Evolutionary conservation across 257 asterid genomes (phyloP).

Genomic region (Nicotiana paniculata): DNA sequence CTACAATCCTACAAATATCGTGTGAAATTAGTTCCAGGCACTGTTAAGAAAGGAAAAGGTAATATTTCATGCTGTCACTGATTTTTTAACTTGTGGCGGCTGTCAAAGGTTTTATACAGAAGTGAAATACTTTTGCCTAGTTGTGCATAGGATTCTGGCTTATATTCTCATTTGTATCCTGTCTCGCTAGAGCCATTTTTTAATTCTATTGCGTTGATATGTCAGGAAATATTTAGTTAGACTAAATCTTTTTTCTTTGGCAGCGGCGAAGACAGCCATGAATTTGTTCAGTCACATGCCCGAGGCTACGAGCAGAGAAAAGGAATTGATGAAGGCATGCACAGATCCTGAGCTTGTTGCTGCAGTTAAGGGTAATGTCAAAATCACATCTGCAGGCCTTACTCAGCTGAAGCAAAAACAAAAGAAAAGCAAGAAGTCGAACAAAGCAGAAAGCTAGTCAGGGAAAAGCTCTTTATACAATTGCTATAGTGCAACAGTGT

Average conservation of each 20-base stretch:
- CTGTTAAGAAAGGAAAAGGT: constrained; percentile 96
- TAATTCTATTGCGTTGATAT: neutral
- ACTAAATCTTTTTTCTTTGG: neutral
- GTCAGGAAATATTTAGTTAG: neutral
- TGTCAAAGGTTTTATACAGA: neutral
- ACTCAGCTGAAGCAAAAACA: constrained; percentile 87
- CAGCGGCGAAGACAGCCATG: constrained; percentile 95
- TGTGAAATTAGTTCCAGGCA: constrained; percentile 90
- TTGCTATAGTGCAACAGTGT: neutral
- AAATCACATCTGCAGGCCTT: constrained; percentile 92
- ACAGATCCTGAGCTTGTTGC: constrained; percentile 98
- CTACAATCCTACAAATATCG: constrained; percentile 86
- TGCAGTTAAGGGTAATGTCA: constrained; percentile 77
- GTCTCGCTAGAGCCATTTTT: neutral
- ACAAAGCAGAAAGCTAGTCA: constrained; percentile 33
- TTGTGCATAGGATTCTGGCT: neutral
- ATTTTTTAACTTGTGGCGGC: neutral
- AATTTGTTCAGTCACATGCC: constrained; percentile 70
- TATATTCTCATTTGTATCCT: neutral
- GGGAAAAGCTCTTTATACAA: neutral
- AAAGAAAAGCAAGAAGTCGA: constrained; percentile 80
- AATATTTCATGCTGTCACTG: neutral
- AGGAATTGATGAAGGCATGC: constrained; percentile 95
- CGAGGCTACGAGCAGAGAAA: constrained; percentile 77
- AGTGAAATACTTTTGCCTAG: neutral